Evolutionary conservation across 1,139 yeast species (phyloP), one percentile per base, ranked within the genome.

Genomic region (Geotrichum citri-aurantii): DNA sequence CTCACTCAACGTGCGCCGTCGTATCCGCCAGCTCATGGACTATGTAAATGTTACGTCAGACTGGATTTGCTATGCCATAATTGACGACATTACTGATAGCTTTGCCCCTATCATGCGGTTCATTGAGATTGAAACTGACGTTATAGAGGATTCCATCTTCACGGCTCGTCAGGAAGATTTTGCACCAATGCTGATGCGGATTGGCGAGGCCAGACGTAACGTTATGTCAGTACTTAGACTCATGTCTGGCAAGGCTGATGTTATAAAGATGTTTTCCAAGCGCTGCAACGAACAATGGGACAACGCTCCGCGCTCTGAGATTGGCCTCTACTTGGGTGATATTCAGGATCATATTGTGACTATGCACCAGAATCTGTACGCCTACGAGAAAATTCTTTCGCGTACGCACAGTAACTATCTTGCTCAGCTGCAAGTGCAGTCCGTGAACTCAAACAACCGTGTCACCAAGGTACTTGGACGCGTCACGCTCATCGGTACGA

Each of bases 301-400:
- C 47, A 72, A 71, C 50, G 76, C 76, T 44, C 78, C 79, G 4
- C 69, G 73, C 53, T 71, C 72, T 19, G 80, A 77, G 53, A 77
- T 77, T 66, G 77, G 76, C 1, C 78, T 93, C 64, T 93, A 92
- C 71, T 75, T 93, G 64, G 98, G 98, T 61, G 99, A 93, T 83
- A 92, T 93, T 69, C 97, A 92, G 75, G 98, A 92, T 79, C 99
- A 92, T 80, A 88, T 92, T 67, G 85, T 92, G 62, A 92, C 98
- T 17, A 92, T 93, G 98, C 88, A 85, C 73, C 97, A 91, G 73
- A 91, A 90, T 68, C 80, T 93, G 69, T 74, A 86, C 55, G 89
- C 96, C 2, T 92, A 90, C 68, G 99, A 93, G 72, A 92, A 92
- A 79, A 91, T 93, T 66, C 86, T 93, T 69, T 85, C 95, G 52